Conservation (phyloP, 257 asterid species). For the Gentiana dahurica region DNA sequence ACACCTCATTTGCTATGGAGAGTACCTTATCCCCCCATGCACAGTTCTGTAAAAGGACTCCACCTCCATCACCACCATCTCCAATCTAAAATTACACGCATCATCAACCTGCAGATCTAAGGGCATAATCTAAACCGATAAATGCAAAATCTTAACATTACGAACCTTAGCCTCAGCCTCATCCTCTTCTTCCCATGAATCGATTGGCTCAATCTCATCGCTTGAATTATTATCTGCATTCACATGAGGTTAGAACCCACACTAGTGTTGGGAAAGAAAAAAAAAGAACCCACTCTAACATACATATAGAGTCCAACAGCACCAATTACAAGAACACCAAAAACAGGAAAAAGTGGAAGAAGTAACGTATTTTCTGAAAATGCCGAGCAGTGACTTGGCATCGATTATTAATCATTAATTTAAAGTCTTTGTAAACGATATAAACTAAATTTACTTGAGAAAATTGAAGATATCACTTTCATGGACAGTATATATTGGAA, state of each 20-base stretch:
- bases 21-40: slow-evolving; percentile 75
- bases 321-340: neutral
- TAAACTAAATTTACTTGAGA: too few species aligned
- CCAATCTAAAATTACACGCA: slow-evolving; percentile 39
- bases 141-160: neutral
- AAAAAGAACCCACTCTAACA: neutral
- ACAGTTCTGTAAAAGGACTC: slow-evolving; percentile 59
- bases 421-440: too few species aligned
- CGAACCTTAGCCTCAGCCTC: slow-evolving; percentile 69
- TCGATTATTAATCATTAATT: neutral
- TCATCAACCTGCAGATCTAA: neutral
- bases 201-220: slow-evolving; percentile 74
- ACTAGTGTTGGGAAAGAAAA: neutral
- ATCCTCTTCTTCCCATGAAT: slow-evolving; percentile 89
- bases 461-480: too few species aligned
- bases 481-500: too few species aligned
- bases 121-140: slow-evolving; percentile 1
- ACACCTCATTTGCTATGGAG: slow-evolving; percentile 43
- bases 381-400: neutral
- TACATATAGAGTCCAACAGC: neutral
- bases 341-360: neutral
- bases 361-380: neutral
- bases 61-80: slow-evolving; percentile 98
- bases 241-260: neutral
- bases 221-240: slow-evolving; percentile 23